Conservation (phyloP, 2,329 filamentous ascomycete species). For the Colletotrichum ledebouriae region DNA sequence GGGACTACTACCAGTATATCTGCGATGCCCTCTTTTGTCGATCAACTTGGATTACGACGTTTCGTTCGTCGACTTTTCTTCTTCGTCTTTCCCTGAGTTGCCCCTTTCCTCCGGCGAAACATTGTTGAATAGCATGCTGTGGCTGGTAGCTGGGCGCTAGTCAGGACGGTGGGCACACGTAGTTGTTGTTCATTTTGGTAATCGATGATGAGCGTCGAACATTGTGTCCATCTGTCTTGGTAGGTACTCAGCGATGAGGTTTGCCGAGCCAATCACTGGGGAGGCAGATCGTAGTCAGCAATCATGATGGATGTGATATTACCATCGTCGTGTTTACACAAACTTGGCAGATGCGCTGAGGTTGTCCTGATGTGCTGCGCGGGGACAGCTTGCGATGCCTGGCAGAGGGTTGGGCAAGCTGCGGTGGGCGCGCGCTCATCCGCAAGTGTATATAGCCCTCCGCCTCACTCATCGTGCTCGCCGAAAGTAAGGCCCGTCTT, state of each 20-base stretch:
- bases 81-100: background rate
- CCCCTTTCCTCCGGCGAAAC: conserved; percentile 13
- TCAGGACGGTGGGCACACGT: background rate
- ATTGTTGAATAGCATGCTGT: background rate
- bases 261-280: background rate
- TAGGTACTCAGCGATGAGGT: background rate
- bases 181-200: conserved; percentile 3
- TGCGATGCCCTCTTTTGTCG: background rate
- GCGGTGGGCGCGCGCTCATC: conserved; percentile 10
- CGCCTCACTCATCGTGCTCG: conserved; percentile 21
- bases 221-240: background rate
- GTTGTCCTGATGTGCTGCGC: background rate
- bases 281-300: too few relatives aligned
- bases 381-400: too few relatives aligned
- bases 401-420: too few relatives aligned
- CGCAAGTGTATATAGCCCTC: background rate
- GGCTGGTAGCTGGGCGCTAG: background rate
- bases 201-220: background rate
- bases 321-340: background rate
- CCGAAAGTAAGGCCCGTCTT: conserved; percentile 12
- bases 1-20: background rate
- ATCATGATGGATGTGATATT: too few relatives aligned
- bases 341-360: background rate
- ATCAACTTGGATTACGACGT: background rate
- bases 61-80: background rate